phyloP scores from a whole-genome alignment of 75 land plant genomes.

The Pinus tabuliformis region DNA sequence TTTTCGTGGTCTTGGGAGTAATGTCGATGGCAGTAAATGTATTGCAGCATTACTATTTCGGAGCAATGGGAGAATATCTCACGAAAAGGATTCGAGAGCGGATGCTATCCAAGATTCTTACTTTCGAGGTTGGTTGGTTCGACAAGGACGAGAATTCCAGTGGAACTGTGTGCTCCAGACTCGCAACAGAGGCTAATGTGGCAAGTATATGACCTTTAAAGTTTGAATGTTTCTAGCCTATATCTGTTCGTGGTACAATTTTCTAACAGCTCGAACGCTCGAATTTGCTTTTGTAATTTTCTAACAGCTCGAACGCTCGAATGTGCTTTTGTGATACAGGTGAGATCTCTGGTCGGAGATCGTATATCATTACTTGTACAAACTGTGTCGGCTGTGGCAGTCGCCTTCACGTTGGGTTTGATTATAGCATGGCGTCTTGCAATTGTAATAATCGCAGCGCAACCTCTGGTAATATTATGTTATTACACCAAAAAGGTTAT shows the following conservation, averaged over 20 bases:
- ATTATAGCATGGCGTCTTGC: constrained; percentile 72
- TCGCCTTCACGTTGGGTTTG: constrained; percentile 53
- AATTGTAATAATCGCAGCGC: constrained; percentile 66
- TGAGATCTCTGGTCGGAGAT: constrained; percentile 65
- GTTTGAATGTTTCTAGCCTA: too few relatives aligned
- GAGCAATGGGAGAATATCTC: constrained; percentile 62
- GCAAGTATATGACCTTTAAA: constrained; percentile 19
- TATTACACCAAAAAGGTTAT: constrained; percentile 55
- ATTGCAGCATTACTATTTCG: constrained; percentile 70
- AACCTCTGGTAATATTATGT: constrained; percentile 71
- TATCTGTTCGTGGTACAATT: too few relatives aligned
- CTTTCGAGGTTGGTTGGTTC: constrained; percentile 85
- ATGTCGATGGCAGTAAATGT: constrained; percentile 36
- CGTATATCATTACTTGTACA: constrained; percentile 64
- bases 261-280: neutral
- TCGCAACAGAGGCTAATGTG: constrained; percentile 68
- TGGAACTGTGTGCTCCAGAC: constrained; percentile 59
- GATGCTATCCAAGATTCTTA: constrained; percentile 56
- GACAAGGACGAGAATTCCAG: constrained; percentile 71
- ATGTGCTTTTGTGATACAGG: constrained; percentile 6
- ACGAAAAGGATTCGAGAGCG: constrained; percentile 71
- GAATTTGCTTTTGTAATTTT: too few relatives aligned
- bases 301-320: neutral
- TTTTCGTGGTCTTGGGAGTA: constrained; percentile 36
- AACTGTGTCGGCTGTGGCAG: constrained; percentile 46